Evolutionary conservation across 768 basidiomycete genomes (phyloP), one percentile per base, ranked within the genome.

Genomic region (Collybiopsis luxurians): DNA sequence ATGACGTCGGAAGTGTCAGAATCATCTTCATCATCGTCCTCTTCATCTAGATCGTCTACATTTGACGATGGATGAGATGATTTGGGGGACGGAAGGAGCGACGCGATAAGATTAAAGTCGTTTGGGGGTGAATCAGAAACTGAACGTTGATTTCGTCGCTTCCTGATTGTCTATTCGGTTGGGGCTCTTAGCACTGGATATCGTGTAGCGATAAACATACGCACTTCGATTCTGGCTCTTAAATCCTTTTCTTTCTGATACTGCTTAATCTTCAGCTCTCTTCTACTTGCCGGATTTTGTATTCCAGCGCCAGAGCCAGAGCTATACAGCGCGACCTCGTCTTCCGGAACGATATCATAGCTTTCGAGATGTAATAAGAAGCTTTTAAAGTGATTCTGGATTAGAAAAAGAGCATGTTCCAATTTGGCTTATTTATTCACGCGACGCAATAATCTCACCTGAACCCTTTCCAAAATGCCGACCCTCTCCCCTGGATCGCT

Each of bases 211-310:
- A 26, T 36, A n/a, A 11, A 12, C 15, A 27, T 19, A 66, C 72
- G 47, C 53, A 90, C 92, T 72, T 92, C 82, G 26, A 98, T 82
- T 56, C 80, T 80, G 19, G 72, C 71, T 53, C 84, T 81, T 27
- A 98, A 71, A 34, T 90, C 88, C 69, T 91, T 95, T 71, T 96
- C 94, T 56, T 83, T 81, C 70, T 87, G 86, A 70, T 85, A 98
- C 67, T 95, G 95, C 59, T 83, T 86, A 60, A 99, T 97, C 75
- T 97, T 99, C 31, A 87, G 69, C 61, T 96, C 94, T 62, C 97
- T 75, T 55, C 89, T 79, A 65, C 80, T 83, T 1, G 83, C 80
- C 19, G 87, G 81, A 68, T 98, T 89, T 10, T 64, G 70, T 48
- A 86, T 61, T 52, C 76, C 78, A 46, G 77, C 77, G 43, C 71